A percentile compares a stretch with the other conserved stretches of the same genome.
These are phyloP conservation scores for Penicillium waksmanii DNA, from an alignment of 495 filamentous ascomycete species.

Conservation along the genomic window DNA sequence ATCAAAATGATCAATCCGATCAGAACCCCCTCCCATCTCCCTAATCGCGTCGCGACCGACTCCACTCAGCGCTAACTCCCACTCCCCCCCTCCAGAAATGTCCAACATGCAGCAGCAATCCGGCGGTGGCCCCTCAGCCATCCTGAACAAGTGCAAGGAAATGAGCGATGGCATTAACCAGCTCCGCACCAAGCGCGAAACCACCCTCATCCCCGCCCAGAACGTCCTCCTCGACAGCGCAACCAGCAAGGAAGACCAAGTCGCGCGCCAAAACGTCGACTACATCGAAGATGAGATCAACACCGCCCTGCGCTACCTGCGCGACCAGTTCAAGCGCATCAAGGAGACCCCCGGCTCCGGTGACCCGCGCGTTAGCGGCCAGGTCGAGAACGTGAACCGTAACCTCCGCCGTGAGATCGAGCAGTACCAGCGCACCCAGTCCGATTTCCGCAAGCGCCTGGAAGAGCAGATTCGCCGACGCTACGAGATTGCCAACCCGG, in stretches of 20 bases:
- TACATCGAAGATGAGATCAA: constrained; percentile 80
- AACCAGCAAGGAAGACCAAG: constrained; percentile 49
- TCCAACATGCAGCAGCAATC: constrained; percentile 51
- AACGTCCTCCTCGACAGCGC: constrained; percentile 48
- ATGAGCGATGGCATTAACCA: constrained; percentile 72
- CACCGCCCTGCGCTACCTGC: constrained; percentile 74
- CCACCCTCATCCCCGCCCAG: constrained; percentile 43
- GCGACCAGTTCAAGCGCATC: constrained; percentile 72
- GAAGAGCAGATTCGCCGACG: constrained; percentile 83
- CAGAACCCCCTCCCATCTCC: background rate
- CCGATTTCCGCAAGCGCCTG: constrained; percentile 74
- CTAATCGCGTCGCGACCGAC: background rate
- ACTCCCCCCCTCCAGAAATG: constrained; percentile 58
- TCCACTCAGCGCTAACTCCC: background rate
- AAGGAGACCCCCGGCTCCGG: constrained; percentile 78
- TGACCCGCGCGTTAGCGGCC: constrained; percentile 68
- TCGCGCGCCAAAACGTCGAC: constrained; percentile 53
- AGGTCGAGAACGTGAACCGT: constrained; percentile 79
- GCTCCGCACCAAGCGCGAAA: constrained; percentile 42
- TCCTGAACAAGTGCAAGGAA: constrained; percentile 80
- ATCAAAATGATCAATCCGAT: background rate
- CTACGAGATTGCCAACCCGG: constrained; percentile 85
- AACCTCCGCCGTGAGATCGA: constrained; percentile 77
- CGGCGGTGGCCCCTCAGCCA: constrained; percentile 65
- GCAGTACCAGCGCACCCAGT: constrained; percentile 77